A percentile compares a stretch with the other conserved stretches of the same genome.
phyloP scores from a whole-genome alignment of 495 filamentous ascomycete genomes.

The Achaetomiella virescens region DNA sequence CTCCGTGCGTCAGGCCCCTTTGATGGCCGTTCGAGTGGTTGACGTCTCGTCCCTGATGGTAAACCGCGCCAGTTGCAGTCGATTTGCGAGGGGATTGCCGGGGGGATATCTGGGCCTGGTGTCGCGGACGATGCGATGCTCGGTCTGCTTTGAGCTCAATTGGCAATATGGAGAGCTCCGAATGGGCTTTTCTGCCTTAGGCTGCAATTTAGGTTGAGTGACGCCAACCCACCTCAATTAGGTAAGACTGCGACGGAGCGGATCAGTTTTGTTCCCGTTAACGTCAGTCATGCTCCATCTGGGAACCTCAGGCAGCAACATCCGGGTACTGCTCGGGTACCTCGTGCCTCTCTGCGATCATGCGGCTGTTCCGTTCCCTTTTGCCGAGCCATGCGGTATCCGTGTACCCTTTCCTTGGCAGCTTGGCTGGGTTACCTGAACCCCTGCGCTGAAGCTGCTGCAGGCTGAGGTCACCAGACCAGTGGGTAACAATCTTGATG shows the following conservation, averaged over 20 bases:
- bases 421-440: slow-evolving; percentile 15
- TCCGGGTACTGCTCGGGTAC: background rate
- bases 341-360: background rate
- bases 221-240: background rate
- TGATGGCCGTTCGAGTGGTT: background rate
- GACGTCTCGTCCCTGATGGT: background rate
- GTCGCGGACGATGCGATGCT: slow-evolving; percentile 10
- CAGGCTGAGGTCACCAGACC: slow-evolving; percentile 25
- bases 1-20: background rate
- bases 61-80: background rate
- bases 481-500: background rate
- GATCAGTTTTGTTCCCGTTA: background rate
- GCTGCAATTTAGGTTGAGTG: background rate
- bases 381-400: slow-evolving; percentile 11
- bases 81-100: background rate
- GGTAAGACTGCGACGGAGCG: background rate
- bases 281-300: background rate
- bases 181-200: slow-evolving; percentile 10
- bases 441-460: slow-evolving; percentile 17
- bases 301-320: background rate
- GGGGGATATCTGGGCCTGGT: background rate
- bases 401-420: slow-evolving; percentile 2
- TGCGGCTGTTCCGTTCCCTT: slow-evolving; percentile 10
- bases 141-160: slow-evolving; percentile 17
- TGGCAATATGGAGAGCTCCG: slow-evolving; percentile 13